Evolutionary conservation across 208 protist species (phyloP).

Genomic region (Angomonas ambiguus): DNA sequence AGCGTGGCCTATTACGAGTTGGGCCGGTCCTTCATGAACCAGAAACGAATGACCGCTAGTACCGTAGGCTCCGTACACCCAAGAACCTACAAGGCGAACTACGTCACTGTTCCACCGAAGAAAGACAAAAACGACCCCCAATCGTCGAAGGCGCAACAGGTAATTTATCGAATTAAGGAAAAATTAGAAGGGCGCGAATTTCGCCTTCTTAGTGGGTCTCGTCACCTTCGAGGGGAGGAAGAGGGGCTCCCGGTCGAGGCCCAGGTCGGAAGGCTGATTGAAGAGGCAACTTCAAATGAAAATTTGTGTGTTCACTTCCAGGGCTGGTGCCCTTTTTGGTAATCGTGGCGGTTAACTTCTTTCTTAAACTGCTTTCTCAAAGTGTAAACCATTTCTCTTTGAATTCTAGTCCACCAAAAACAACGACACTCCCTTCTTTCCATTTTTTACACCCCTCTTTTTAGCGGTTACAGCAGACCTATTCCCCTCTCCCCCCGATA

Average conservation of each 20-base stretch:
- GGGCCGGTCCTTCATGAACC: slow-evolving; percentile 16
- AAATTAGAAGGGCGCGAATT: slow-evolving; percentile 99
- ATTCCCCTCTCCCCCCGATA: not conserved
- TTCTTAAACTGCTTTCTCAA: too few relatives aligned
- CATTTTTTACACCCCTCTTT: slow-evolving; percentile 3
- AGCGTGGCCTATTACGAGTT: not conserved
- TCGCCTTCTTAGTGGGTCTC: slow-evolving; percentile 13
- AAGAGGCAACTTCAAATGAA: slow-evolving; percentile 96
- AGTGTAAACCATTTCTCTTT: too few relatives aligned
- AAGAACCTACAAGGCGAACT: not conserved
- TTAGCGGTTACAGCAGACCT: too few relatives aligned
- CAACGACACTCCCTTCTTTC: not conserved
- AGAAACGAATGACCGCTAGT: slow-evolving; percentile 12
- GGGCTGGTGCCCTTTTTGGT: slow-evolving; percentile 99
- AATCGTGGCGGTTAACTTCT: too few relatives aligned
- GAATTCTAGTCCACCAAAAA: not conserved
- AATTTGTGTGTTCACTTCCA: slow-evolving; percentile 99
- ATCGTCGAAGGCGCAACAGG: slow-evolving; percentile 92
- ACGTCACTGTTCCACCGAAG: not conserved
- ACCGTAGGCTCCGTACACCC: slow-evolving; percentile 9
- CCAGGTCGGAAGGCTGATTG: slow-evolving; percentile 93
- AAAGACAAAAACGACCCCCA: slow-evolving; percentile 27
- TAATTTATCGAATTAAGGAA: slow-evolving; percentile 95
- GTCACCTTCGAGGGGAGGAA: slow-evolving; percentile 7
- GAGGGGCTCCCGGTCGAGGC: slow-evolving; percentile 68